Base-by-base conservation (phyloP, 495 filamentous ascomycete genomes). In the Bacidia rubella region DNA sequence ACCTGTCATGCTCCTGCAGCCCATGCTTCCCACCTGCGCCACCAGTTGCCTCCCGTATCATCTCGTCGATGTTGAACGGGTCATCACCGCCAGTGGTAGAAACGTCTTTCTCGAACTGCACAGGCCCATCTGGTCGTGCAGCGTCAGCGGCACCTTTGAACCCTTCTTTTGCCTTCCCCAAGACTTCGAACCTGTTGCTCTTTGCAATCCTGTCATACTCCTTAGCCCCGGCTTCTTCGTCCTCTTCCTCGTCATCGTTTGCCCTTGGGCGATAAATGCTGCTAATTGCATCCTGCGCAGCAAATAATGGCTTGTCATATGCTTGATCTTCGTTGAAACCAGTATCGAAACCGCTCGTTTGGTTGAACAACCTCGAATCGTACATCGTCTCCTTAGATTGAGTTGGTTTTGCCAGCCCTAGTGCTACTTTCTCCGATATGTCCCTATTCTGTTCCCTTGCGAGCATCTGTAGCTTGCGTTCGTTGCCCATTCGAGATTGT, bases 281-380 rank as follows among this genome's bases (percentile, higher is more conserved):
- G 67, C 78, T 89, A 58, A 95, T 88, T 3, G 90, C 93, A 63
- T 99, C 90, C 68, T 95, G 88, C 49, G 90, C 92, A 11, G 90
- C 89, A 65, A 99, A 99, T 17, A 99, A 70, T 47, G 93, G 92
- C 66, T 95, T 96, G 67, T 97, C 93, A 71, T 97, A 99, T 1
- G 81, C 80, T 60, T 99, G 88, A 64, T 99, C 93, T 66, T 99
- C 92, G 65, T 99, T 99, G 75, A 95, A 90, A 20, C 92, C 93
- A 27, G 76, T 64, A 57, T 82, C 79, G 68, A 99, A 92, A 11
- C 90, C 93, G 60, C 82, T 86, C 19, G 79, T 84, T 69, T 93
- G 88, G 67, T 96, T 95, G 70, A 99, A 99, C 39, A 99, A 69
- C 46, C 92, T 78, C 2, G 87, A 93, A 67, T 99, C 92, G 72